Evolutionary conservation across 176 grass and related monocot genomes (phyloP).

Genomic region (Thinopyrum elongatum): DNA sequence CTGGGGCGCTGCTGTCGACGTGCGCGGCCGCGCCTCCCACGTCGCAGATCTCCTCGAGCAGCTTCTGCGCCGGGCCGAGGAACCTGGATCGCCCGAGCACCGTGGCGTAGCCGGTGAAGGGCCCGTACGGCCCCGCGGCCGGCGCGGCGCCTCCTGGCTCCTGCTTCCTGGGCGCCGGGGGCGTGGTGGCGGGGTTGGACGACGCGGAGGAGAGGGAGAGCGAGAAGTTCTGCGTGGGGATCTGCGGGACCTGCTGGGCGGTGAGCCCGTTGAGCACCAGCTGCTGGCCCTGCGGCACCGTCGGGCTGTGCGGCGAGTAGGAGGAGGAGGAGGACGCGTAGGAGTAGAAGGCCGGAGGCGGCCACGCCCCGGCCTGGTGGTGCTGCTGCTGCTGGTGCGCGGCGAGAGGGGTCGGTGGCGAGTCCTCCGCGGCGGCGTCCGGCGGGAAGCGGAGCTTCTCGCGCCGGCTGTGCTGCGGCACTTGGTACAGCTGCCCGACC

Average conservation of each 20-base stretch:
- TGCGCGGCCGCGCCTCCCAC: constrained; percentile 40
- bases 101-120: constrained; percentile 83
- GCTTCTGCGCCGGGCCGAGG: constrained; percentile 74
- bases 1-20: constrained; percentile 22
- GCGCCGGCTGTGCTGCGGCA: constrained; percentile 89
- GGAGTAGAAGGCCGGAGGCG: constrained; percentile 40
- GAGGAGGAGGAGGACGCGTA: constrained; percentile 56
- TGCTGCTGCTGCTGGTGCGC: not conserved
- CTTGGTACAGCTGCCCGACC: constrained; percentile 69
- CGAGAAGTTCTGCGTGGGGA: constrained; percentile 62
- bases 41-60: constrained; percentile 88
- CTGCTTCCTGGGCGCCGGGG: constrained; percentile 4
- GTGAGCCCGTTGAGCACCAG: constrained; percentile 28
- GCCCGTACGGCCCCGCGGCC: constrained; percentile 42
- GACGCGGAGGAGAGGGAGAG: constrained; percentile 62
- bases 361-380: not conserved
- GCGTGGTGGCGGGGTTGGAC: constrained; percentile 16
- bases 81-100: constrained; percentile 79
- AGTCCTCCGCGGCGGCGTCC: constrained; percentile 33
- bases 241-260: constrained; percentile 23
- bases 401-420: not conserved
- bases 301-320: constrained; percentile 56
- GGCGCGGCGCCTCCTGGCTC: not conserved
- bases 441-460: constrained; percentile 92
- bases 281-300: constrained; percentile 43